Evolutionary conservation across 306 rosid genomes (phyloP), one percentile per base, ranked within the genome.

Genomic region (Potentilla sterilis): DNA sequence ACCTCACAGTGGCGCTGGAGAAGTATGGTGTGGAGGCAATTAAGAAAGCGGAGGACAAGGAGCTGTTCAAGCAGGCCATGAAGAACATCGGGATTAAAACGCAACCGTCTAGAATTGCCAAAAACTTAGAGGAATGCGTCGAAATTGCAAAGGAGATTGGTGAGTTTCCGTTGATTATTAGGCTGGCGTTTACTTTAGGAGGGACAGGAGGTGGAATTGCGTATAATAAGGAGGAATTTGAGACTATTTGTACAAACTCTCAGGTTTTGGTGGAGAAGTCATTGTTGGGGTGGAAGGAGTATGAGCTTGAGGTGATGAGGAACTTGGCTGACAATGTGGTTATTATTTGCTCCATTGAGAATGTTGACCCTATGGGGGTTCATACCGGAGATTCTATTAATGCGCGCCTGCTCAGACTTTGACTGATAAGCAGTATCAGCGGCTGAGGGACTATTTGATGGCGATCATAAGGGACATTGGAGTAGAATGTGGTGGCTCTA

Each of bases 191-290:
- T 67, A 92, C 99, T 2, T 75, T 96, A 15, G 98, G 99, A 1
- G 99, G 99, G 1, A 89, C 98, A 0, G 98, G 99, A 14, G 98
- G 98, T 34, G 99, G 99, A 7, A 96, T 96, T 75, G 98, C 98
- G 1, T 96, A 96, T 77, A 92, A 92, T 37, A 84, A 76, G 73
- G 92, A 92, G 48, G 98, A 96, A 34, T 96, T 96, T 38, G 88
- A 89, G 89, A 75, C 84, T 9, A 96, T 96, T 72, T 96, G 99
- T 22, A 73, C 89, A 87, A 92, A 96, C 3, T 80, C 83, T 9
- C 99, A 96, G 79, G 94, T 96, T 41, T 81, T 96, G 80, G 90
- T 96, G 76, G 99, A 96, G 82, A 92, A 96, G 81, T 96, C 99
- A 6, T 67, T 96, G 84, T 67, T 96, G 74, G 99, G 98, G 54